Evolutionary conservation across 768 basidiomycete species (phyloP).

Genomic region (Collybia mongolica): DNA sequence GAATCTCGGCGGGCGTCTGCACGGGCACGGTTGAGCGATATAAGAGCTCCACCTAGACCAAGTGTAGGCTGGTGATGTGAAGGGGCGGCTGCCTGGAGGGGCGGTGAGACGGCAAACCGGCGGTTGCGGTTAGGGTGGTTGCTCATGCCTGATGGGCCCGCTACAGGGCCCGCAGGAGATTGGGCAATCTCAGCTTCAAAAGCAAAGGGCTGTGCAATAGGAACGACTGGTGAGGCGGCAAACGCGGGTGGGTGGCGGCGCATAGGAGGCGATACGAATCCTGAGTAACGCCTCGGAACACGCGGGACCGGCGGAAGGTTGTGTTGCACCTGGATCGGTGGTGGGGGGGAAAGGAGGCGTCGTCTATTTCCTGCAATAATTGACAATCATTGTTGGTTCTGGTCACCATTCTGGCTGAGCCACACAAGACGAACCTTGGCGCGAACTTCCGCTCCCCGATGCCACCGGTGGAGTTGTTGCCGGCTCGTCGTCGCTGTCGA

Average conservation of each 20-base stretch:
- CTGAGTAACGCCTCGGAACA: conserved; percentile 35
- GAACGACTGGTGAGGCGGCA: conserved; percentile 40
- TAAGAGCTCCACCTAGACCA: conserved; percentile 64
- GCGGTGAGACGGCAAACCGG: conserved; percentile 19
- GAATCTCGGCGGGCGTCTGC: conserved; percentile 14
- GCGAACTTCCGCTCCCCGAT: conserved; percentile 8
- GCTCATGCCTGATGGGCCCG: conserved; percentile 8
- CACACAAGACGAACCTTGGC: conserved; percentile 10
- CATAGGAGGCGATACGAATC: conserved; percentile 35
- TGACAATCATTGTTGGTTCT: not conserved
- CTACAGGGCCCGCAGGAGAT: conserved; percentile 11
- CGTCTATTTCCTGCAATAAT: conserved; percentile 5
- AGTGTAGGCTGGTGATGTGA: conserved; percentile 59
- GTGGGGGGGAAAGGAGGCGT: conserved; percentile 46
- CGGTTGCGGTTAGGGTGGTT: conserved; percentile 22
- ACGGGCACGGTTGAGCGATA: conserved; percentile 35
- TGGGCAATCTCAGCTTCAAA: conserved; percentile 39
- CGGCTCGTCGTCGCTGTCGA: conserved; percentile 40
- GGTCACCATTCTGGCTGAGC: conserved; percentile 8
- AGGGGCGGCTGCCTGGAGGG: conserved; percentile 33
- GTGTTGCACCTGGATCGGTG: conserved; percentile 33
- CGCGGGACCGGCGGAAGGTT: conserved; percentile 60
- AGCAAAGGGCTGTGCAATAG: conserved; percentile 49
- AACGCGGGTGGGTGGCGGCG: conserved; percentile 29
- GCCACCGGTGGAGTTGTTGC: conserved; percentile 13